Conservation (phyloP, 225 moss, liverwort and hornwort species). For the Ulota crispa region DNA sequence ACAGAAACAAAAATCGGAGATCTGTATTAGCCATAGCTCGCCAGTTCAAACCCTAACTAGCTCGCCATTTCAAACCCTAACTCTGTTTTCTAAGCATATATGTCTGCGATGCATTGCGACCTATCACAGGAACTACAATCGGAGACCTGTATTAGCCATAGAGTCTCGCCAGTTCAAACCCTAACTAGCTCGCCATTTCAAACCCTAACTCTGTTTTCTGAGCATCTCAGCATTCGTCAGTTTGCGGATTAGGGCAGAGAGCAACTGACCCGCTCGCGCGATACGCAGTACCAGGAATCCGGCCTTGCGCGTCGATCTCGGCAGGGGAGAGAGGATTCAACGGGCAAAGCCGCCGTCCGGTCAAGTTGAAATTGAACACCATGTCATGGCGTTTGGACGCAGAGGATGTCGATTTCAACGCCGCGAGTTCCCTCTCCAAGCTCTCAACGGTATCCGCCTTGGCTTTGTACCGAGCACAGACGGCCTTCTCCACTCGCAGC, state of each 20-base stretch:
- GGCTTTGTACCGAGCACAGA: slow-evolving; percentile 27
- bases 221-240: background rate
- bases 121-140: too few relatives aligned
- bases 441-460: slow-evolving; percentile 28
- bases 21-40: background rate
- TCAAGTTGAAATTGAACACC: slow-evolving; percentile 27
- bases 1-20: too few relatives aligned
- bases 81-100: background rate
- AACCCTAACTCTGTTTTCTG: background rate
- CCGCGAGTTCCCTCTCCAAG: slow-evolving; percentile 20
- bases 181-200: background rate
- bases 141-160: background rate
- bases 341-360: slow-evolving; percentile 6
- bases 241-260: background rate
- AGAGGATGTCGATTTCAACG: background rate
- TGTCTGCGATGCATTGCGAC: too few relatives aligned
- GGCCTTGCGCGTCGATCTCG: slow-evolving; percentile 32
- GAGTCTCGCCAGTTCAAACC: background rate
- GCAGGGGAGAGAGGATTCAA: slow-evolving; percentile 8
- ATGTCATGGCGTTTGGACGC: background rate
- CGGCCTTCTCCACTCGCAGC: slow-evolving; percentile 31
- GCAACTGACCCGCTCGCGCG: background rate
- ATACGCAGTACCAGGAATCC: background rate
- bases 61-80: background rate
- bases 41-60: too few relatives aligned